Evolutionary conservation across 1,284 basidiomycete genomes (phyloP).

Genomic region (Apiotrichum porosum): DNA sequence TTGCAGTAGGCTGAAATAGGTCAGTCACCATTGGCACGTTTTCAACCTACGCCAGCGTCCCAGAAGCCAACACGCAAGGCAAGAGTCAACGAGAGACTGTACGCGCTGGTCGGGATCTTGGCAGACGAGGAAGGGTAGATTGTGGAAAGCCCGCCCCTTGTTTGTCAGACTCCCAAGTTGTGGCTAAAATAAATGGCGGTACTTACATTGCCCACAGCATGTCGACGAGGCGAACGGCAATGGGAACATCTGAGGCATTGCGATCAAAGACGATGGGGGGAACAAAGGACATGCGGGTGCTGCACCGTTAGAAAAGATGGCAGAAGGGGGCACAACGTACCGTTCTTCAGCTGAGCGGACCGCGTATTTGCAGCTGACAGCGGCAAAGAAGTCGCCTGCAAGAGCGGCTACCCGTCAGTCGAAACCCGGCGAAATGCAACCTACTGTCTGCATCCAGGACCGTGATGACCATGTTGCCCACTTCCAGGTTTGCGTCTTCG

Average conservation of each 20-base stretch:
- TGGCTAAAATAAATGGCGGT: not conserved
- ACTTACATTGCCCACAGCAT: conserved; percentile 35
- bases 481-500: conserved; percentile 3
- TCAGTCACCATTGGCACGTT: not conserved
- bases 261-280: conserved; percentile 42
- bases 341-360: conserved; percentile 25
- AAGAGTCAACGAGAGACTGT: conserved; percentile 32
- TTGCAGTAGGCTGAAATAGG: conserved; percentile 7
- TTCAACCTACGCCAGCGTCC: conserved; percentile 28
- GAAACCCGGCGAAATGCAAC: conserved; percentile 1
- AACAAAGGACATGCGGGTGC: conserved; percentile 29
- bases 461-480: conserved; percentile 25
- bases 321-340: not conserved
- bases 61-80: conserved; percentile 37
- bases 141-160: conserved; percentile 29
- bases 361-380: conserved; percentile 32
- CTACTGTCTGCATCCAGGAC: conserved; percentile 39
- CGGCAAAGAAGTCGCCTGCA: conserved; percentile 41
- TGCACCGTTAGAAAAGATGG: not conserved
- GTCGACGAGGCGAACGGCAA: conserved; percentile 36
- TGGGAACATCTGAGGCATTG: conserved; percentile 37
- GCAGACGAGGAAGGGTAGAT: conserved; percentile 35
- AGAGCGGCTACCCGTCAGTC: conserved; percentile 23
- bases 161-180: not conserved
- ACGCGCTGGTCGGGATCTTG: conserved; percentile 43